Evolutionary conservation across 768 basidiomycete species (phyloP).

Genomic region (Podaxis carcinomalis): DNA sequence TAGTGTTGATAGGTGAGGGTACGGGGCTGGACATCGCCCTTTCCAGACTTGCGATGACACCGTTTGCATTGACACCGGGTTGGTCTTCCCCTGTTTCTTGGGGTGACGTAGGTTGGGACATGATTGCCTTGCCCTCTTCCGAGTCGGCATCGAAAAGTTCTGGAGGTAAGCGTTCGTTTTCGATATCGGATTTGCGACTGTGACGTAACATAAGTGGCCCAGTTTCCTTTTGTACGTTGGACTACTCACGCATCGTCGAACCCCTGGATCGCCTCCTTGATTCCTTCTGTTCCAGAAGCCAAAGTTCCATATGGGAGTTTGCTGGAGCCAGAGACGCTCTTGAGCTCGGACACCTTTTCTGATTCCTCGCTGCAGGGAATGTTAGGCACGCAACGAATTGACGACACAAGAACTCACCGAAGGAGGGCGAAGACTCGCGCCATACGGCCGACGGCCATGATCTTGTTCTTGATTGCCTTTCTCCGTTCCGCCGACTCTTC

Average conservation of each 20-base stretch:
- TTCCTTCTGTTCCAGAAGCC: slow-evolving; percentile 87
- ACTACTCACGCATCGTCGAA: slow-evolving; percentile 92
- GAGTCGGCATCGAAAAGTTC: slow-evolving; percentile 84
- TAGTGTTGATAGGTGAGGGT: slow-evolving; percentile 11
- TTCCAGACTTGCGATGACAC: slow-evolving; percentile 40
- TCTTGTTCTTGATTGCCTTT: slow-evolving; percentile 96
- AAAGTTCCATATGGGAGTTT: slow-evolving; percentile 82
- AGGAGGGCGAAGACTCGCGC: slow-evolving; percentile 93
- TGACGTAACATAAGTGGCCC: background rate
- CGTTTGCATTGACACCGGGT: slow-evolving; percentile 41
- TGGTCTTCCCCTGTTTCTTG: slow-evolving; percentile 39
- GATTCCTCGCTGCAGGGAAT: slow-evolving; percentile 78
- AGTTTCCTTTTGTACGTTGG: background rate
- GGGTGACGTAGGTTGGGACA: slow-evolving; percentile 56
- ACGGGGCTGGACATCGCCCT: slow-evolving; percentile 25
- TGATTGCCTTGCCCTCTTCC: slow-evolving; percentile 63
- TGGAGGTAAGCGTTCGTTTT: slow-evolving; percentile 97
- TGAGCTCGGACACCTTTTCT: slow-evolving; percentile 95
- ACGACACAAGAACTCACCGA: slow-evolving; percentile 50
- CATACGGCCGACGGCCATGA: slow-evolving; percentile 96
- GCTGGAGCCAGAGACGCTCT: slow-evolving; percentile 75
- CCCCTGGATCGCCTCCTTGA: slow-evolving; percentile 88
- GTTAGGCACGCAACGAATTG: background rate
- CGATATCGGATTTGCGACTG: slow-evolving; percentile 96
- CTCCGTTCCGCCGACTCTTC: slow-evolving; percentile 67